Conservation (phyloP, 306 rosid species). For the Ormosia emarginata region DNA sequence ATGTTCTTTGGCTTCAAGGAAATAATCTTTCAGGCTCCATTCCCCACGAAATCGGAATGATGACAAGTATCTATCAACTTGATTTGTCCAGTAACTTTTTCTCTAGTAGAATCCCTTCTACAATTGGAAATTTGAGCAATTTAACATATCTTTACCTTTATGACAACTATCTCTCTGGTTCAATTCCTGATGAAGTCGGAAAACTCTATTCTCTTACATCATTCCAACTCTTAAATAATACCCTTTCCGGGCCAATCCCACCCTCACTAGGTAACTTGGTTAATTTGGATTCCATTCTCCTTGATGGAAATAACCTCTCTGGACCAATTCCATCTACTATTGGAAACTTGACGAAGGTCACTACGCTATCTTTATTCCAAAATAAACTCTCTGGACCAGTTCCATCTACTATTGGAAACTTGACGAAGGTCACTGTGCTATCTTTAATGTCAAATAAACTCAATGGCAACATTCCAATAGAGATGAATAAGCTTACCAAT, state of each 20-base stretch:
- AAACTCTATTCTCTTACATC: not conserved
- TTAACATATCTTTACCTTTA: not conserved
- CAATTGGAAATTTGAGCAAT: not conserved
- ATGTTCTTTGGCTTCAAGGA: fast-evolving
- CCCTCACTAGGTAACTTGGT: not conserved
- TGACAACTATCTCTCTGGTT: not conserved
- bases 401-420: not conserved
- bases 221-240: not conserved
- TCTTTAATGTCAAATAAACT: not conserved
- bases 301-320: not conserved
- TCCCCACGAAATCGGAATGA: constrained; percentile 10
- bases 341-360: not conserved
- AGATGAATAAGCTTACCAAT: constrained; percentile 1
- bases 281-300: not conserved
- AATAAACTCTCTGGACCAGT: not conserved
- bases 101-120: not conserved
- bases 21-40: not conserved
- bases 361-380: fast-evolving
- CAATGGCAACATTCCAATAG: not conserved
- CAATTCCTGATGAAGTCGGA: constrained; percentile 4
- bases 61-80: not conserved
- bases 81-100: not conserved
- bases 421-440: not conserved
- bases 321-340: not conserved
- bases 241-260: not conserved